Base-by-base conservation (phyloP, 495 filamentous ascomycete species). In the Jackrogersella minutella region DNA sequence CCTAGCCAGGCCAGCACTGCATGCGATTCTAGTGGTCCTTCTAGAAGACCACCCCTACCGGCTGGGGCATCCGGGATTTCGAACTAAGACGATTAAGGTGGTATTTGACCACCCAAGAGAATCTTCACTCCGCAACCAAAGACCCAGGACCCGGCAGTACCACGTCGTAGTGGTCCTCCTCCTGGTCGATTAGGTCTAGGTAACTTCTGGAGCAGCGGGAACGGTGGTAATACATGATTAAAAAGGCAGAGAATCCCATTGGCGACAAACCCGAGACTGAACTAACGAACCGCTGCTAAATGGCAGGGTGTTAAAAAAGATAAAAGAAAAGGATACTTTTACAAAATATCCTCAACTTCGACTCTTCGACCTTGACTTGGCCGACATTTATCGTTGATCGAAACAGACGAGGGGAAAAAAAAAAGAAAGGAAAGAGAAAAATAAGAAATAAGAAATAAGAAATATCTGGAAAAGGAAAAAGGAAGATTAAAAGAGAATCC, bases 1-100 rank as follows among this genome's bases (percentile, higher is more conserved):
- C 66, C 56, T 44, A 68, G 59, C 58, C 41, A 40, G 55, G 24
- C 54, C 37, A 64, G 44, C 30, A 46, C 52, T 52, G 61, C 66
- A 69, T 62, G 44, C 61, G 51, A 69, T 69, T 69, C 66, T 69
- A 69, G 66, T 69, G 66, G 61, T 65, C 26, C 61, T 69, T 69
- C 66, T 69, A 69, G 66, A 69, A 69, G 66, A 22, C 51, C 51
- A 58, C 37, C 61, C 62, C 39, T 69, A 61, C 66, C 56, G 66
- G 66, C 66, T 69, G 47, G 66, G 11, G 51, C 24, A 65, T 69
- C 66, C 66, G 50, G 61, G 36, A 64, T 58, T 31, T 44, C 43
- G 56, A 69, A 46, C 66, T 69, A 69, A 33, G 55, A 55, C 66
- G 59, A 60, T 64, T 69, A 36, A 19, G 59, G 60, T 59, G 21